Evolutionary conservation across 2,329 filamentous ascomycete genomes (phyloP), one percentile per base, ranked within the genome.

Genomic region (Knufia petricola): DNA sequence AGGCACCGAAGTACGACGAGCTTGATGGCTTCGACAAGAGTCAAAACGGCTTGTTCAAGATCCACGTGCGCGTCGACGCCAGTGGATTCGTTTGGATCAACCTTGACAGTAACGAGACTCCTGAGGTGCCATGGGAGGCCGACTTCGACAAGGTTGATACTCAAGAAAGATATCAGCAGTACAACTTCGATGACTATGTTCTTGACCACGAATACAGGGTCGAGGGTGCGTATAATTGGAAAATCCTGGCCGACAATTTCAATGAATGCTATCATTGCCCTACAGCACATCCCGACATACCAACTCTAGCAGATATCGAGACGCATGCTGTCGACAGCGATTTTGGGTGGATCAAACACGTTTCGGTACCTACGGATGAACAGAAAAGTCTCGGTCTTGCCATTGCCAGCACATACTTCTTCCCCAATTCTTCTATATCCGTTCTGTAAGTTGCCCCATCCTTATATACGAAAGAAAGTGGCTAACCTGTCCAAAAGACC

Each of bases 1-100:
- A 81, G 60, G 78, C 78, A 1, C 78, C 78, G 0, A 70, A 74
- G 1, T 82, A 78, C 56, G 70, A 79, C 34, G 69, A 73, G 17
- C 62, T 80, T 1, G 64, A 68, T 1, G 75, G 72, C 7, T 82
- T 82, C 56, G 72, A 79, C 55, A 76, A 72, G 61, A 64, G 66
- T 9, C 64, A 75, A 59, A 80, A 81, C 52, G 69, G 72, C 4
- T 68, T 82, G 0, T 72, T 80, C 50, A 53, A 57, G 40, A 42
- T 55, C 31, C 54, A 54, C 42, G 38, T 49, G 34, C 55, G 54
- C 13, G 17, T 46, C 20, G 54, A 52, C 12, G 48, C 46, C n/a
- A 52, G 55, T 19, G 54, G 54, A 1, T 31, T 56, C 28, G 48
- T 56, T 13, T 56, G 53, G 36, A 52, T 55, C 48, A 56, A 56